A percentile compares a stretch with the other conserved stretches of the same genome.
phyloP scores from a whole-genome alignment of 1,284 basidiomycete species.

The Fomitopsis schrenkii region DNA sequence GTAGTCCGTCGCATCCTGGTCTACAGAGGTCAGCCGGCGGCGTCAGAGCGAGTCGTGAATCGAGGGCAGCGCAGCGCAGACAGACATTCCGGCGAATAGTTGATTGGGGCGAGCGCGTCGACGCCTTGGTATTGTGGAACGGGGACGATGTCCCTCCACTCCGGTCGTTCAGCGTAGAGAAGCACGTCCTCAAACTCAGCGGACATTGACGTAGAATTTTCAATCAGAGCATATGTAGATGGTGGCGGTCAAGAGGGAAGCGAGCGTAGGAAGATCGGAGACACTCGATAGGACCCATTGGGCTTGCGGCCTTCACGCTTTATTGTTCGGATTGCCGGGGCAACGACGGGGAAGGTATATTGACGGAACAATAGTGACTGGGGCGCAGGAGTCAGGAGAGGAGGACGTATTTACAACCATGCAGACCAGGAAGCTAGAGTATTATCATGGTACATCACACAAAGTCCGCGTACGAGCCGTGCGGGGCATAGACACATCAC shows the following conservation, averaged over 20 bases:
- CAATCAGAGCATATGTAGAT: background rate
- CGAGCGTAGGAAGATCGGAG: too few species aligned
- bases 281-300: too few species aligned
- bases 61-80: constrained; percentile 15
- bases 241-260: background rate
- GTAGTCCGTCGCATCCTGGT: constrained; percentile 89
- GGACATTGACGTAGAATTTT: constrained; percentile 10
- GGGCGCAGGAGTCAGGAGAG: background rate
- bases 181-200: constrained; percentile 2
- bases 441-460: constrained; percentile 8
- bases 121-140: constrained; percentile 78
- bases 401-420: constrained; percentile 4
- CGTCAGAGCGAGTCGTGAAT: background rate
- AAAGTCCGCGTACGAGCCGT: constrained; percentile 3
- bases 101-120: constrained; percentile 82
- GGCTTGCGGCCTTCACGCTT: background rate
- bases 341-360: constrained; percentile 4
- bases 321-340: background rate
- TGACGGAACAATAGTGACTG: background rate
- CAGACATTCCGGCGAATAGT: constrained; percentile 85
- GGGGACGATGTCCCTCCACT: constrained; percentile 80
- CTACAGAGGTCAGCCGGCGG: constrained; percentile 36
- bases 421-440: constrained; percentile 4
- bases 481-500: background rate
- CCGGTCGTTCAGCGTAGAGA: constrained; percentile 59